Conservation (phyloP, 768 basidiomycete species). For the Rhodotorula taiwanensis region DNA sequence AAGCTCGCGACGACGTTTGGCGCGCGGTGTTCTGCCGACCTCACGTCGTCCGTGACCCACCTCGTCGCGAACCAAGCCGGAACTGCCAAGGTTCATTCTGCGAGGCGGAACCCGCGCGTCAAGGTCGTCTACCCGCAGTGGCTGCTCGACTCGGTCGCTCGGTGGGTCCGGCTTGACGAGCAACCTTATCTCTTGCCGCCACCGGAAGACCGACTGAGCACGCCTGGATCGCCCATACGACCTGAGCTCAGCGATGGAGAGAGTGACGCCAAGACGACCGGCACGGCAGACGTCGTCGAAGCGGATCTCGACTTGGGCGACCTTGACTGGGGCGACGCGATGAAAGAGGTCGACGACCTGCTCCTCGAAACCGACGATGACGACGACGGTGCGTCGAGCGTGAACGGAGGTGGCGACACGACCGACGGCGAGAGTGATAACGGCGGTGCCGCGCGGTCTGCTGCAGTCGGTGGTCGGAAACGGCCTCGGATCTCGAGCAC, state of each 20-base stretch:
- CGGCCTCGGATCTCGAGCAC: background rate
- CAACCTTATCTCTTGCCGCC: constrained; percentile 55
- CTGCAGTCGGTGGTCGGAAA: background rate
- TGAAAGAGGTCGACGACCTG: constrained; percentile 78
- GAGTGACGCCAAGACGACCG: constrained; percentile 52
- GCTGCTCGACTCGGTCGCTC: constrained; percentile 81
- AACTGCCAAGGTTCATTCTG: constrained; percentile 83
- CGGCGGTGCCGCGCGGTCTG: background rate
- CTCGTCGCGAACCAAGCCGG: constrained; percentile 88
- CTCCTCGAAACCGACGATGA: constrained; percentile 49
- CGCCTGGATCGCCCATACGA: constrained; percentile 1
- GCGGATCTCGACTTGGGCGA: constrained; percentile 50
- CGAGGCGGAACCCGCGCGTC: constrained; percentile 65
- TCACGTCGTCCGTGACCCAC: constrained; percentile 67
- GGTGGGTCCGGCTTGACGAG: constrained; percentile 80
- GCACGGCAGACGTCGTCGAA: constrained; percentile 54
- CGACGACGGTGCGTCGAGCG: constrained; percentile 18
- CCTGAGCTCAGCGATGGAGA: constrained; percentile 28
- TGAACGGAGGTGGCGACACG: background rate
- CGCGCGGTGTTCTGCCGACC: constrained; percentile 66
- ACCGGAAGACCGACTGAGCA: background rate
- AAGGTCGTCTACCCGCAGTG: constrained; percentile 81
- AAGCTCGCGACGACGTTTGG: constrained; percentile 79
- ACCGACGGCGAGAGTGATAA: constrained; percentile 25
- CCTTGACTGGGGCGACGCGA: constrained; percentile 75